phyloP scores from a whole-genome alignment of 2,329 filamentous ascomycete genomes.

The Nemania bipapillata region DNA sequence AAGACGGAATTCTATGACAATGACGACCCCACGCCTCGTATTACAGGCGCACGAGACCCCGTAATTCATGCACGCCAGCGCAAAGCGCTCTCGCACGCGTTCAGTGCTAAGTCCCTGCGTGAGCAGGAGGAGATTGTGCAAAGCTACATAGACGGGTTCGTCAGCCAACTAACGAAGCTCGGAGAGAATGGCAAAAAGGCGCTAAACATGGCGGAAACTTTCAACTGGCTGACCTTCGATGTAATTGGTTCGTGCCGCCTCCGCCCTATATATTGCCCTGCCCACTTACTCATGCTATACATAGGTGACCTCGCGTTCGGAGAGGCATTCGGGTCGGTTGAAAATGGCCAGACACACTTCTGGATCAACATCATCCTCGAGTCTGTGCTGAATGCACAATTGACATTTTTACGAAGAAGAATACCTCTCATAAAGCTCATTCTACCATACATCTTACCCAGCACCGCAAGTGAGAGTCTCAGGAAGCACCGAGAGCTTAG shows the following conservation, averaged over 20 bases:
- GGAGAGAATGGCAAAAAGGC: conserved; percentile 37
- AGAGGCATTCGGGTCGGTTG: conserved; percentile 38
- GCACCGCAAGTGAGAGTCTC: conserved; percentile 20
- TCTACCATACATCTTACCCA: conserved; percentile 31
- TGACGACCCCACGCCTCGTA: conserved; percentile 34
- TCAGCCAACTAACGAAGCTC: conserved; percentile 33
- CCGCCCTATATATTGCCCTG: neutral
- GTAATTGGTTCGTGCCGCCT: conserved; percentile 45
- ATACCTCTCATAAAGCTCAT: conserved; percentile 22
- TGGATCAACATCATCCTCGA: conserved; percentile 40
- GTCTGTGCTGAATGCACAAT: conserved; percentile 10
- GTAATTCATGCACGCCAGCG: conserved; percentile 38
- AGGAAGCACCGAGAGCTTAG: conserved; percentile 31
- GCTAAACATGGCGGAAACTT: conserved; percentile 43
- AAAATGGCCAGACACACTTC: conserved; percentile 29
- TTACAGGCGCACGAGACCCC: conserved; percentile 32
- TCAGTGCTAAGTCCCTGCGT: conserved; percentile 39
- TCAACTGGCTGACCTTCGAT: conserved; percentile 49
- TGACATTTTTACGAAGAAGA: conserved; percentile 2
- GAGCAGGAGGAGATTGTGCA: conserved; percentile 44
- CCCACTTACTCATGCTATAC: neutral
- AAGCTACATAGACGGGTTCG: conserved; percentile 39
- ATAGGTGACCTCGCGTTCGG: conserved; percentile 38
- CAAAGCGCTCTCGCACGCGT: conserved; percentile 39
- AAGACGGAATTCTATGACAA: conserved; percentile 37